phyloP scores from a whole-genome alignment of 2,329 filamentous ascomycete genomes.

The Fusarium ramigenum region DNA sequence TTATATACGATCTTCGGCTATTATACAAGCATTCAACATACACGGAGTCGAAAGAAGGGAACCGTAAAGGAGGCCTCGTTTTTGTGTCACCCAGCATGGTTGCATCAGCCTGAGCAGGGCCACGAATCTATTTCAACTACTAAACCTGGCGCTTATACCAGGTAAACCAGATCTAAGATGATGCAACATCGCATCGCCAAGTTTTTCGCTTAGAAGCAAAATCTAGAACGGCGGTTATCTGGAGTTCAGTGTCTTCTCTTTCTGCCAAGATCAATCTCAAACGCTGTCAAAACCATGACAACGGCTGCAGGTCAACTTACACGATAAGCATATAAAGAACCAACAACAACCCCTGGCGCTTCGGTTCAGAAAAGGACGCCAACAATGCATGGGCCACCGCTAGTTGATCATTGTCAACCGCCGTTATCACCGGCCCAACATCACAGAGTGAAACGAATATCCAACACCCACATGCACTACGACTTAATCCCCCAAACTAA shows the following conservation, averaged over 20 bases:
- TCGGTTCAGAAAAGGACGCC: conserved; percentile 16
- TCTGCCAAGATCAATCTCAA: not conserved
- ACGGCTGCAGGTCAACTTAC: not conserved
- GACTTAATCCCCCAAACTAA: conserved; percentile 22
- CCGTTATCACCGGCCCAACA: conserved; percentile 10
- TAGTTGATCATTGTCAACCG: conserved; percentile 8
- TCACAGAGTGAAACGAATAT: conserved; percentile 33
- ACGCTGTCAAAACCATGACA: conserved; percentile 11
- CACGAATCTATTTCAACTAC: not conserved
- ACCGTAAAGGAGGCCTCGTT: not conserved
- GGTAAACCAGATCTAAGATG: not conserved
- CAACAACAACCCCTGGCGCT: conserved; percentile 34
- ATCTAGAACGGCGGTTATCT: not conserved
- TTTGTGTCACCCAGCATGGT: not conserved
- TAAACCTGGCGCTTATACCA: not conserved
- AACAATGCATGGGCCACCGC: conserved; percentile 26
- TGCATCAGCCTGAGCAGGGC: not conserved
- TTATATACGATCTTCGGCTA: not conserved
- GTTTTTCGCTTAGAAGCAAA: conserved; percentile 1
- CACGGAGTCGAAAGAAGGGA: not conserved
- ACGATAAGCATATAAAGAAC: conserved; percentile 15
- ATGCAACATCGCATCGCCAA: not conserved
- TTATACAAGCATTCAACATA: not conserved
- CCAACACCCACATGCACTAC: conserved; percentile 27
- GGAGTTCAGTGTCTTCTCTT: not conserved